Evolutionary conservation across 768 basidiomycete genomes (phyloP), one percentile per base, ranked within the genome.

Genomic region (Suillus spraguei): DNA sequence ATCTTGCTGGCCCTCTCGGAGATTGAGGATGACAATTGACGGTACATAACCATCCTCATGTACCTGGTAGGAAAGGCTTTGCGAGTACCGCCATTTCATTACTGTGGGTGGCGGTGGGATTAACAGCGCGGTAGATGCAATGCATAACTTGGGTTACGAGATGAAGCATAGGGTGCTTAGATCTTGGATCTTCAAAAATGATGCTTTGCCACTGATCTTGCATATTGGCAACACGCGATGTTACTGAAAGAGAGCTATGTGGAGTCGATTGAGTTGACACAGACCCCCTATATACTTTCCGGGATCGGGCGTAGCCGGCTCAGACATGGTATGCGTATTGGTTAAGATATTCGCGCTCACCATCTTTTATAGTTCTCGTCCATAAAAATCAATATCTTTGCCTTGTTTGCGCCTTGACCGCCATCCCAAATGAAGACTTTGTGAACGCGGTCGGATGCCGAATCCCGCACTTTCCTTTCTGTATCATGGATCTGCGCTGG

Each of bases 191-290:
- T 4, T 71, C 24, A 64, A 54, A 4, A 14, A 66, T 0, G 67
- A 64, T 8, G 35, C 54, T 28, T 73, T 66, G 69, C 39, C 66
- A 20, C 71, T 65, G 20, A 69, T 69, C 13, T 62, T 65, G 4
- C 69, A 17, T 32, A 17, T 24, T 17, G n/a, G 8, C 4, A 16
- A 46, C 1, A 8, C 2, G 8, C 24, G 49, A 14, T 20, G 24
- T 33, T 35, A 28, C 22, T 38, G 36, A 36, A 38, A 16, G 24
- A 14, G 32, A 52, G 17, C 11, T 33, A 20, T 50, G 14, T n/a
- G 17, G 32, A 32, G 28, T n/a, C 16, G 6, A 14, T 49, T 16
- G 16, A 49, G 47, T n/a, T n/a, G n/a, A n/a, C n/a, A 28, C 28
- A 28, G 28, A 28, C n/a, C n/a, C n/a, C n/a, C 28, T 50, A 47